These are phyloP conservation scores for Oryza meyeriana DNA, from an alignment of 176 grass and related monocot genomes.

Conservation along the genomic window DNA sequence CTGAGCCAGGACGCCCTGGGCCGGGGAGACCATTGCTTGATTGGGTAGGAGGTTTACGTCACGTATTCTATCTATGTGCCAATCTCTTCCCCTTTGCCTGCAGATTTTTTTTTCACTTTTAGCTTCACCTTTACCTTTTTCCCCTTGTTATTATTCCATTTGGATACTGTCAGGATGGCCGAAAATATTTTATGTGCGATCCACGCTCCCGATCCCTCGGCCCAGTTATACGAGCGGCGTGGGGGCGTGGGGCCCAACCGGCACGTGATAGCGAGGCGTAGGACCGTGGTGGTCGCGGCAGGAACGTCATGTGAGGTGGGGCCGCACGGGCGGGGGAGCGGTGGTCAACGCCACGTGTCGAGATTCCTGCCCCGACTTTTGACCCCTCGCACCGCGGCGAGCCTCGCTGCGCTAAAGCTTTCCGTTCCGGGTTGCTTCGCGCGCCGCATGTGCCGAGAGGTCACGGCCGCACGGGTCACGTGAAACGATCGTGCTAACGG, in stretches of 20 bases:
- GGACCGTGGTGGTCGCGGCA: not conserved
- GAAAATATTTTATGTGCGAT: not conserved
- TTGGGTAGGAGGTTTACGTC: slow-evolving; percentile 5
- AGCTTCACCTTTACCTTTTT: not conserved
- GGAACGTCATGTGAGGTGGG: not conserved
- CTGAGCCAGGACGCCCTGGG: not conserved
- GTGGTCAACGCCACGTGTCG: slow-evolving; percentile 37
- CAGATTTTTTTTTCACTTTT: not conserved
- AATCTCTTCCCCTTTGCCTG: not conserved
- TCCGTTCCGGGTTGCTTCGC: slow-evolving; percentile 20
- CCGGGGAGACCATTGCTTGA: slow-evolving; percentile 26
- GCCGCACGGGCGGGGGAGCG: not conserved
- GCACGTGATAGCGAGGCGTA: not conserved
- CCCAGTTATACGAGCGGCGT: not conserved
- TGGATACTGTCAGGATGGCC: not conserved
- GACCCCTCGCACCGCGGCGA: not conserved
- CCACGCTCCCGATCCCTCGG: not conserved
- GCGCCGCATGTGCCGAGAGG: slow-evolving; percentile 2
- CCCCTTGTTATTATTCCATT: not conserved
- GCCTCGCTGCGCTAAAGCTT: not conserved
- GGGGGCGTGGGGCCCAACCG: not conserved
- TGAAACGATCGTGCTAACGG: not conserved
- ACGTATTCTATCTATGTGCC: not conserved
- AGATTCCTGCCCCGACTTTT: slow-evolving; percentile 11
- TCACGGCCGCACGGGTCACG: not conserved